phyloP scores from a whole-genome alignment of 1,284 basidiomycete genomes.

The Somion occarium region DNA sequence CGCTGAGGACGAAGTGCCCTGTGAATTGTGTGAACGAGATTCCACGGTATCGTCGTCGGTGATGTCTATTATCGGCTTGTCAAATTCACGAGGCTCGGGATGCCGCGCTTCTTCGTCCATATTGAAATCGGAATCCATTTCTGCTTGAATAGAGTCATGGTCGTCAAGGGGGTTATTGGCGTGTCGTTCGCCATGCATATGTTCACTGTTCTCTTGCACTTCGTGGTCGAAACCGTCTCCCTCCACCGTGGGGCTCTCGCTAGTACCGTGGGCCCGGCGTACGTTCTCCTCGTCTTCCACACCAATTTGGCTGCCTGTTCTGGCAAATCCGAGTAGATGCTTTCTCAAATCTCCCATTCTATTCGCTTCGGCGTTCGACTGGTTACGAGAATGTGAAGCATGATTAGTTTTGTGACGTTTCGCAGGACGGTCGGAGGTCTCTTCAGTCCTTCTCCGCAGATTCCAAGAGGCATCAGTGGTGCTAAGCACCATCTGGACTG shows the following conservation, averaged over 20 bases:
- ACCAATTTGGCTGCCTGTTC: background rate
- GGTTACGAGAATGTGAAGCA: background rate
- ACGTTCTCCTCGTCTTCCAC: conserved; percentile 11
- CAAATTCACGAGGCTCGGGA: no score
- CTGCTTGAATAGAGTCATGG: background rate
- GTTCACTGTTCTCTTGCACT: no score
- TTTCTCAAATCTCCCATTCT: background rate
- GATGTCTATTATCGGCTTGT: no score
- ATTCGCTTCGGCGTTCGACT: background rate
- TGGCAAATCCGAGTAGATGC: conserved; percentile 9
- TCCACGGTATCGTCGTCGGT: conserved; percentile 1
- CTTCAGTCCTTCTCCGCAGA: conserved; percentile 18
- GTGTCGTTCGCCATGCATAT: no score
- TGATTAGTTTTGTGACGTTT: conserved; percentile 17
- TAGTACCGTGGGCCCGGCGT: no score
- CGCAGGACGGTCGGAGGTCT: conserved; percentile 16
- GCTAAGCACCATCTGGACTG: conserved; percentile 41
- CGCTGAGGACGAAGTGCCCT: background rate
- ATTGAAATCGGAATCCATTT: no score
- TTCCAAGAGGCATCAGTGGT: conserved; percentile 45
- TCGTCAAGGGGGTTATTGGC: background rate
- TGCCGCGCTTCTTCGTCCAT: no score
- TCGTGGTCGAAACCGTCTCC: no score
- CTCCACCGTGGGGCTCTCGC: no score
- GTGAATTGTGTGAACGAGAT: background rate